These are phyloP conservation scores for Kodamaea kaohsiungensis DNA, from an alignment of 805 yeast species.

Conservation along the genomic window DNA sequence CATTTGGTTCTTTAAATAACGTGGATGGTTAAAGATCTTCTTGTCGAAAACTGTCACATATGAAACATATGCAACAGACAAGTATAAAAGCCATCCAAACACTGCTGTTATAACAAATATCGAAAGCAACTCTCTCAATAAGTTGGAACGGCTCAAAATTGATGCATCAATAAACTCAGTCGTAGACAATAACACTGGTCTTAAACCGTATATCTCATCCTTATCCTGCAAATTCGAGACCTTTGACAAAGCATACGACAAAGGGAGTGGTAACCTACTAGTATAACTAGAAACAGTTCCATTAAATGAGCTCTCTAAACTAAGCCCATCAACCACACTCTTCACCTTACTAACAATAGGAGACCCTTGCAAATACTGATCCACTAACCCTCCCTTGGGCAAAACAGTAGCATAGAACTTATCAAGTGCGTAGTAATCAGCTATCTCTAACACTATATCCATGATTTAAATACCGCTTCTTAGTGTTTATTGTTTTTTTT, in stretches of 20 bases:
- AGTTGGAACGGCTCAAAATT: conserved; percentile 66
- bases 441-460: conserved; percentile 88
- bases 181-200: conserved; percentile 58
- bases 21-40: conserved; percentile 90
- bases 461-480: conserved; percentile 39
- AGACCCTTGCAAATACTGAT: conserved; percentile 21
- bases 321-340: conserved; percentile 5
- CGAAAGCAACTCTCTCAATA: conserved; percentile 69
- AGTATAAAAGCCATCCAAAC: conserved; percentile 86
- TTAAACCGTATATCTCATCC: conserved; percentile 57
- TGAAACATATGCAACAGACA: conserved; percentile 72
- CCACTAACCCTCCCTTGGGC: conserved; percentile 54
- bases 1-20: conserved; percentile 93
- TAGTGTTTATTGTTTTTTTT: background rate
- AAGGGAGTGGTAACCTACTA: conserved; percentile 13
- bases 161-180: conserved; percentile 64
- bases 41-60: conserved; percentile 82
- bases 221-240: conserved; percentile 27
- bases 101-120: conserved; percentile 68
- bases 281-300: conserved; percentile 11
- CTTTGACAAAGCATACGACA: conserved; percentile 15
- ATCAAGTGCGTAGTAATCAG: conserved; percentile 76
- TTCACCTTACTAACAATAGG: conserved; percentile 10
- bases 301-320: conserved; percentile 9
- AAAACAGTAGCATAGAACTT: conserved; percentile 65